Base-by-base conservation (phyloP, 208 protist species). In the Trypanosoma platydactyli region DNA sequence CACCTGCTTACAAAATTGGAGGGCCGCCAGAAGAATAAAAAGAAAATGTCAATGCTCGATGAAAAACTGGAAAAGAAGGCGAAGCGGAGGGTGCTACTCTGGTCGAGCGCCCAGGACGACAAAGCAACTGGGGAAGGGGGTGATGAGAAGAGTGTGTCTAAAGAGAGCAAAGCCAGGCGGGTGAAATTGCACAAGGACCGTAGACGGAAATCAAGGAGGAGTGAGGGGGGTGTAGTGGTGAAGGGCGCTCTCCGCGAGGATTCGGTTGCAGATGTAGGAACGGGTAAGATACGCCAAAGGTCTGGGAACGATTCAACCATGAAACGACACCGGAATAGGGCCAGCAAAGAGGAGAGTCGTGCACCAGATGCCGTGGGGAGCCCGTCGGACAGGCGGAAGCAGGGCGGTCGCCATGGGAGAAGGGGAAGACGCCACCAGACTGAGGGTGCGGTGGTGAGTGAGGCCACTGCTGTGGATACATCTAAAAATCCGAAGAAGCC, bases 11-110 rank as follows among this genome's bases (percentile, higher is more conserved):
- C 20, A 13, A 16, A 15, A 15, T 63, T 15, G 18, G 29, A 46
- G 20, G 13, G 49, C 12, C 55, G 44, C 6, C 51, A 41, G 25
- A 53, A 64, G n/a, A 35, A 42, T 24, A 40, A 64, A 27, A 40
- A 25, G 11, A 38, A 20, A 45, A 29, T 11, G 22, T 3, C 9
- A 11, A 9, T 9, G 33, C 48, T 1, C 9, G 16, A 24, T 16
- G 30, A 20, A 51, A 65, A 45, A 30, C 1, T 29, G 20, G 20
- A 44, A 33, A 45, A 66, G 25, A 45, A 50, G 4, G 40, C 20
- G 9, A 27, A n/a, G 15, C 40, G 41, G 27, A 51, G 24, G 38
- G 16, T 33, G 49, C 25, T 33, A 13, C 24, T 53, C 29, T 3
- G 29, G 24, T 1, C 18, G n/a, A 33, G 25, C 13, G 45, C 18